Evolutionary conservation across 169 alveolate genomes (phyloP).

Genomic region (Sarcocystis neurona): DNA sequence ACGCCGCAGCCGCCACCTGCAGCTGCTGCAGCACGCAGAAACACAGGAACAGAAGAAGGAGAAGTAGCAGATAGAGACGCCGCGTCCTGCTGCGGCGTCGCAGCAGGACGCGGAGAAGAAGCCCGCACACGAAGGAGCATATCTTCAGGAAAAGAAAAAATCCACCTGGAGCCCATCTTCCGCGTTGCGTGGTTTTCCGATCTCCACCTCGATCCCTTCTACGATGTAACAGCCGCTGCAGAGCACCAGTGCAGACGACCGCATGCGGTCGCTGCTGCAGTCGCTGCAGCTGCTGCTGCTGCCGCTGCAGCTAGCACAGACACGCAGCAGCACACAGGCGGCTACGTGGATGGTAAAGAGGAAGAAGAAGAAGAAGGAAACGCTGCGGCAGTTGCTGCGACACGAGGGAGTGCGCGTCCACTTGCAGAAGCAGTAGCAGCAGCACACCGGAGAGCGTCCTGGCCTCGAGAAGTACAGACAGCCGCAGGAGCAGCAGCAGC

Average conservation of each 20-base stretch:
- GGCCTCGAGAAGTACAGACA: not conserved
- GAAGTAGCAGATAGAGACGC: not conserved
- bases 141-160: too few relatives aligned
- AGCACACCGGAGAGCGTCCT: not conserved
- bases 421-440: slow-evolving; percentile 39
- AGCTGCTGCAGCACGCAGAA: too few relatives aligned
- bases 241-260: too few relatives aligned
- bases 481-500: slow-evolving; percentile 48
- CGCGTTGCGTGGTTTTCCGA: slow-evolving; percentile 19
- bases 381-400: slow-evolving; percentile 14
- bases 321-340: not conserved
- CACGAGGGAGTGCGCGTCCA: slow-evolving; percentile 1
- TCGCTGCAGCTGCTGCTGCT: too few relatives aligned
- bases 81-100: not conserved
- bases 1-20: too few relatives aligned
- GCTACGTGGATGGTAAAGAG: too few relatives aligned
- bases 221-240: slow-evolving; percentile 11
- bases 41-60: not conserved
- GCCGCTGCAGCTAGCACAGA: not conserved
- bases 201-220: slow-evolving; percentile 10
- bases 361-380: too few relatives aligned
- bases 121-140: too few relatives aligned
- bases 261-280: too few relatives aligned
- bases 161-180: too few relatives aligned
- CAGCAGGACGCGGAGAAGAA: not conserved